Evolutionary conservation across 352 stramenopile species (phyloP), one percentile per base, ranked within the genome.

Genomic region (Hyaloperonospora brassicae): DNA sequence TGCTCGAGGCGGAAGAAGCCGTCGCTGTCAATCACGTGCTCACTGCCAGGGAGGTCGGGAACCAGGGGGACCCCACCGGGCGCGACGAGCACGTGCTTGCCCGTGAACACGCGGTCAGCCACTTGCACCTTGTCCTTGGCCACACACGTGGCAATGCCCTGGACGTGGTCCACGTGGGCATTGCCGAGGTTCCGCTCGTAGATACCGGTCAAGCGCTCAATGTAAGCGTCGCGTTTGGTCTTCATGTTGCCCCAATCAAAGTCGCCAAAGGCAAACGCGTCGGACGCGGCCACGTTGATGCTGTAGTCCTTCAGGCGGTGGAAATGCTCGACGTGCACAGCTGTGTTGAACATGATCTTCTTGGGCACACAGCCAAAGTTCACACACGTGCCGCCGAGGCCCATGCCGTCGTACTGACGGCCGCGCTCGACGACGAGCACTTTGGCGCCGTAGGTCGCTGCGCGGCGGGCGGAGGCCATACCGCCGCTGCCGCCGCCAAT

Each of bases 361-460:
- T 99, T 99, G 17, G 97, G 96, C 34, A 99, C 95, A 75, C 96
- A 99, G 47, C 97, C 96, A 0, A 99, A 93, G 66, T 99, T 99
- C 46, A 99, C 96, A 58, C 96, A 99, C n/a, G 97, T 99, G 50
- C 97, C 96, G 44, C 95, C 96, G 41, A 91, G 65, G 14, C 73
- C 60, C 53, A 72, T 72, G 53, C 72, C 85, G 57, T 88, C 72
- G 42, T 68, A 59, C 52, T 73, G 53, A 48, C 73, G 75, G 39
- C 76, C 70, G 50, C 79, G 80, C 69, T 99, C 96, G 25, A 98
- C 76, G 11, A 99, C 66, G 8, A 95, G 72, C 39, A 68, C 66
- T 17, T 83, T 52, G 55, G 58, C 45, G 10, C 45, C 45, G 58
- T 84, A 85, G 11, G 63, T 70, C 14, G 92, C 93, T 8, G 95